Conservation (phyloP, 306 rosid species). For the Gynostemma pentaphyllum region DNA sequence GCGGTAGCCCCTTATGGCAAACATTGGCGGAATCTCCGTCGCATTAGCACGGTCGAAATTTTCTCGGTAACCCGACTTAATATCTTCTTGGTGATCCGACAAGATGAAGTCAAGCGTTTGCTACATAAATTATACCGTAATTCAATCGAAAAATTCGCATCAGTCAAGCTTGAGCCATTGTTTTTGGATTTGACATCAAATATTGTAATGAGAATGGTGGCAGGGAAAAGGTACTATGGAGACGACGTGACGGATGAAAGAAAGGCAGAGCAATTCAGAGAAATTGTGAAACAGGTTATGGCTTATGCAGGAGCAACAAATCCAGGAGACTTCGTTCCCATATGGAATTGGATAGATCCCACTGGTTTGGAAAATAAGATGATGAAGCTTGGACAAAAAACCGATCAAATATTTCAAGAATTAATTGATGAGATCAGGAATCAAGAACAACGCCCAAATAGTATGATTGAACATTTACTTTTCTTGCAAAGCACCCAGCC, state of each 20-base stretch:
- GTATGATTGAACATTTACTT: constrained; percentile 42
- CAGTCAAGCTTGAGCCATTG: constrained; percentile 24
- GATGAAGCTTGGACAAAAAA: constrained; percentile 10
- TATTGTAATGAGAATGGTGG: constrained; percentile 37
- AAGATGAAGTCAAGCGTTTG: constrained; percentile 30
- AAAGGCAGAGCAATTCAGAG: constrained; percentile 32
- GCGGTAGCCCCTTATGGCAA: constrained; percentile 36
- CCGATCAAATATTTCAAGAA: constrained; percentile 17
- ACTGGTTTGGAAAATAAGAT: constrained; percentile 10
- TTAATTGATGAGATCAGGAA: constrained; percentile 12
- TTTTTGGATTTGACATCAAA: constrained; percentile 21
- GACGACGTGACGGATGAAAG: constrained; percentile 14
- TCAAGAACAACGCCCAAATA: constrained; percentile 8
- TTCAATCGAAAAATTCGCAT: constrained; percentile 3
- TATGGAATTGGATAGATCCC: constrained; percentile 28
- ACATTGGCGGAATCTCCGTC: constrained; percentile 75
- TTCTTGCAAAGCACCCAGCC: constrained; percentile 31
- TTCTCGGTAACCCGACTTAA: constrained; percentile 31
- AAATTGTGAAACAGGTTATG: constrained; percentile 15
- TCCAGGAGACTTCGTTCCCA: constrained; percentile 29
- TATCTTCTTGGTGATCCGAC: constrained; percentile 19
- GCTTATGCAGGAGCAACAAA: constrained; percentile 11
- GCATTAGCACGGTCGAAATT: constrained; percentile 41
- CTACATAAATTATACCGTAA: constrained; percentile 11
- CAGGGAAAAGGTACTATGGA: constrained; percentile 54